Evolutionary conservation across 371 early-diverging fungal genomes (phyloP), one percentile per base, ranked within the genome.

Genomic region (Mortierella polycephala): DNA sequence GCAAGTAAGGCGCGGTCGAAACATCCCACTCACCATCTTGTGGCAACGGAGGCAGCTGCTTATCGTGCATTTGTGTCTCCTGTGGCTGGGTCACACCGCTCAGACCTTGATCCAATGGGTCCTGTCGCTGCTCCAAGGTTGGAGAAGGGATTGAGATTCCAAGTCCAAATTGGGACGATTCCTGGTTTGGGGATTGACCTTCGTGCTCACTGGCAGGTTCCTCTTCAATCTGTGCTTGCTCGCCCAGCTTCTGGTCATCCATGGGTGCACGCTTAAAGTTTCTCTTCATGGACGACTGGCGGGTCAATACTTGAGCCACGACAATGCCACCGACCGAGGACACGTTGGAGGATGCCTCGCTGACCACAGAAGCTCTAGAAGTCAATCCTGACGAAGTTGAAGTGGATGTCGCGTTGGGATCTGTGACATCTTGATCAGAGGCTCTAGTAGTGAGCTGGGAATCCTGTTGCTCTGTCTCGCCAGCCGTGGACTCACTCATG

Each of bases 321-420:
- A 73, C 67, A 55, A 79, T 57, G 46, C 77, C 79, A 0, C 68
- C 71, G 0, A 71, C 71, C 1, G 80, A 79, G 0, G 80, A 69
- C 14, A 57, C 72, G 37, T 63, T 65, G 13, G 79, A 71, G 9
- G 76, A 71, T 3, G 69, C 58, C 8, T 75, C 71, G 63, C 80
- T 79, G 57, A 67, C 45, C n/a, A 69, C 40, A 9, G 80, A 79
- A 0, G 80, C 65, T 10, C 80, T 53, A 5, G 71, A 75, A 50
- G 50, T 21, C 46, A 70, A 54, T 6, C 59, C 76, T 14, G 76
- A 74, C 4, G 62, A 59, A 12, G 76, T 67, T 7, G 67, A 57
- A 10, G 18, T n/a, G 12, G 73, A 79, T 11, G 51, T 52, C 11
- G 21, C 23, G 1, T 59, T 39, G 44, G 23, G 37, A 0, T 41